Percentiles rank a stretch among this genome's conserved stretches.
These are phyloP conservation scores for Purpureocillium lavendulum DNA, from an alignment of 2,329 filamentous ascomycete species.

Conservation along the genomic window DNA sequence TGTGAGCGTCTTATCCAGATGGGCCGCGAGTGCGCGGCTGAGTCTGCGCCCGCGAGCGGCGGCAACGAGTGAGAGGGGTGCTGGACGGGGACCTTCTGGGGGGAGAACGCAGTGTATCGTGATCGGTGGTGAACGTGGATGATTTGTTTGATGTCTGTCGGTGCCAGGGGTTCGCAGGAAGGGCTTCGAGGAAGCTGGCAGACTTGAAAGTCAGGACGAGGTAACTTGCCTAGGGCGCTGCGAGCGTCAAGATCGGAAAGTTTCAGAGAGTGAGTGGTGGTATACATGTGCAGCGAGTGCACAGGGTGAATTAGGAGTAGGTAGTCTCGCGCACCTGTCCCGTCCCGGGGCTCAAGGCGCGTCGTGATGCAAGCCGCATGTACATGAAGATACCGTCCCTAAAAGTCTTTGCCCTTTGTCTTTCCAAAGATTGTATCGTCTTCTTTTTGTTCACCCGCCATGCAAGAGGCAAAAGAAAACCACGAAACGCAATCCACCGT, in stretches of 20 bases:
- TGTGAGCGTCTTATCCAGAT: background rate
- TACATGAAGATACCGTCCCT: conserved; percentile 3
- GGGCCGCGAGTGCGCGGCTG: background rate
- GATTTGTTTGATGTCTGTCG: too few species aligned
- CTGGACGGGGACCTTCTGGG: too few species aligned
- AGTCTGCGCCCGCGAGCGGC: background rate
- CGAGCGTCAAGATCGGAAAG: too few species aligned
- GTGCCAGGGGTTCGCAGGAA: too few species aligned
- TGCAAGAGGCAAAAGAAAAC: conserved; percentile 11
- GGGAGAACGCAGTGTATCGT: too few species aligned
- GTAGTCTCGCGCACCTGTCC: conserved; percentile 2
- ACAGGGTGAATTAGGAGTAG: background rate
- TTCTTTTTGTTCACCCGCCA: conserved; percentile 13
- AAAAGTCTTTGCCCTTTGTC: too few species aligned
- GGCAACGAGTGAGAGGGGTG: background rate
- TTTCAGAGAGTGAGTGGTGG: background rate
- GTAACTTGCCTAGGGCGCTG: too few species aligned
- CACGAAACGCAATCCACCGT: conserved; percentile 15
- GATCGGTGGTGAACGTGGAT: too few species aligned
- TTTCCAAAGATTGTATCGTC: background rate
- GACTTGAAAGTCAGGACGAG: background rate
- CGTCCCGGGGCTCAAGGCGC: conserved; percentile 1
- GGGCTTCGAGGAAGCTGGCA: too few species aligned
- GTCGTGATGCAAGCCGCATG: conserved; percentile 3
- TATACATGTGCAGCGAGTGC: background rate